Conservation (phyloP, 2,329 filamentous ascomycete genomes). For the Sporothrix brasiliensis region DNA sequence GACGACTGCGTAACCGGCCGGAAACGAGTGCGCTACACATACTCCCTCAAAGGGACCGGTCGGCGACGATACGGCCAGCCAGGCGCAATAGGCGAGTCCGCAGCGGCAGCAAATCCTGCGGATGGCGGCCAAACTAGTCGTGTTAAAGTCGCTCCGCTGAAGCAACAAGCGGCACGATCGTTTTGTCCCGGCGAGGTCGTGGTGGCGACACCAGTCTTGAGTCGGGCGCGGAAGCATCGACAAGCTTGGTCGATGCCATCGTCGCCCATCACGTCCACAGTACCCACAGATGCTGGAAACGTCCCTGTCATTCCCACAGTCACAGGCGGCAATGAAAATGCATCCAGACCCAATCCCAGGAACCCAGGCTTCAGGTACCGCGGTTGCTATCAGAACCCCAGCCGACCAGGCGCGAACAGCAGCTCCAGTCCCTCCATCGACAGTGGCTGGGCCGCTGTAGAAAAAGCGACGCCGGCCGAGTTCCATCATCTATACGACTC, state of each 20-base stretch:
- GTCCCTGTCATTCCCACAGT: background rate
- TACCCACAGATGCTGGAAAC: background rate
- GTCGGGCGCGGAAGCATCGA: constrained; percentile 40
- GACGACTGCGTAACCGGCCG: constrained; percentile 16
- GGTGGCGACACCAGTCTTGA: constrained; percentile 43
- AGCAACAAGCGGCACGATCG: constrained; percentile 19
- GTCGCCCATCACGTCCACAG: constrained; percentile 36
- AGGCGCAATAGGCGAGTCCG: background rate
- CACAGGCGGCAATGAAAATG: background rate
- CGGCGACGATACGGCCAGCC: background rate
- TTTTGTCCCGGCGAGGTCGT: constrained; percentile 37
- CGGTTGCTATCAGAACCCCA: constrained; percentile 27
- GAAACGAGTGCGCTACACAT: constrained; percentile 38
- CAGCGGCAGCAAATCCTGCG: background rate
- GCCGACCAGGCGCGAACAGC: background rate
- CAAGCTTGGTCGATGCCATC: constrained; percentile 35
- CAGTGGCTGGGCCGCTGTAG: constrained; percentile 44
- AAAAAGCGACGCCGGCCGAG: constrained; percentile 39
- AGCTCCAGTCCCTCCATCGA: constrained; percentile 39
- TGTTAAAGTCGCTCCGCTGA: background rate
- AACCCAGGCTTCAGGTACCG: background rate
- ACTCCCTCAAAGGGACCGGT: constrained; percentile 35
- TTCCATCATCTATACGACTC: constrained; percentile 49
- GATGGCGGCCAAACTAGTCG: background rate
- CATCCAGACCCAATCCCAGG: background rate